Percentiles rank a stretch among this genome's conserved stretches.
phyloP scores from a whole-genome alignment of 495 filamentous ascomycete species.

The Neurospora sp. region DNA sequence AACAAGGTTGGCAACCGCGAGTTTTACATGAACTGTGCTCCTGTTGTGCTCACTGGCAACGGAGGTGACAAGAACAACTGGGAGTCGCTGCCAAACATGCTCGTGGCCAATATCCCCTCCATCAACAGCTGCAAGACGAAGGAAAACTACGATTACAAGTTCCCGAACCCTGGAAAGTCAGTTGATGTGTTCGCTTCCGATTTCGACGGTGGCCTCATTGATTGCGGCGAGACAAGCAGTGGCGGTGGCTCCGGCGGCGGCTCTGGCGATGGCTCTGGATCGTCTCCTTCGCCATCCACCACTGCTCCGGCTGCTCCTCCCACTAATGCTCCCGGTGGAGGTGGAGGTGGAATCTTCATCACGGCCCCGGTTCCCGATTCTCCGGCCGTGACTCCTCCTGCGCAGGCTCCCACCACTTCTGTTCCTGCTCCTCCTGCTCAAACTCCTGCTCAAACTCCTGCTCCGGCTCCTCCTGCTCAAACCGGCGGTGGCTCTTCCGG shows the following conservation, averaged over 20 bases:
- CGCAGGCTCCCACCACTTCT: not conserved
- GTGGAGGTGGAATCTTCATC: conserved; percentile 63
- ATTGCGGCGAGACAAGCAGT: too few relatives aligned
- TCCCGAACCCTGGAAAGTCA: conserved; percentile 47
- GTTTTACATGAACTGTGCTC: conserved; percentile 93
- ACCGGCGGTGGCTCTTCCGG: not conserved
- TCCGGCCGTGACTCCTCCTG: not conserved
- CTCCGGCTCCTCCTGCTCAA: not conserved
- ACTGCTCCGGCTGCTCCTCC: conserved; percentile 2
- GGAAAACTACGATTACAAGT: conserved; percentile 35
- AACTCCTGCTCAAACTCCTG: not conserved
- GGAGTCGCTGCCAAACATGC: conserved; percentile 64
- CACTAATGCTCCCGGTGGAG: conserved; percentile 16
- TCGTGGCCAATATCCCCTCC: conserved; percentile 73
- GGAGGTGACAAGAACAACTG: conserved; percentile 40
- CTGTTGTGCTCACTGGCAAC: conserved; percentile 51
- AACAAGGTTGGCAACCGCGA: conserved; percentile 84
- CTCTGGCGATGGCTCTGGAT: not conserved
- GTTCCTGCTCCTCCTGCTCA: not conserved
- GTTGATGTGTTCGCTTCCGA: too few relatives aligned
- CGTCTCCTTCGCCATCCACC: not conserved
- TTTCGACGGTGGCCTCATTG: too few relatives aligned
- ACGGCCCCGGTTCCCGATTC: conserved; percentile 20
- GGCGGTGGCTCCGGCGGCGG: not conserved
- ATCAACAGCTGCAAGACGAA: too few relatives aligned